These are phyloP conservation scores for Silene coronaria DNA, from an alignment of 179 eudicot genomes.

Conservation along the genomic window DNA sequence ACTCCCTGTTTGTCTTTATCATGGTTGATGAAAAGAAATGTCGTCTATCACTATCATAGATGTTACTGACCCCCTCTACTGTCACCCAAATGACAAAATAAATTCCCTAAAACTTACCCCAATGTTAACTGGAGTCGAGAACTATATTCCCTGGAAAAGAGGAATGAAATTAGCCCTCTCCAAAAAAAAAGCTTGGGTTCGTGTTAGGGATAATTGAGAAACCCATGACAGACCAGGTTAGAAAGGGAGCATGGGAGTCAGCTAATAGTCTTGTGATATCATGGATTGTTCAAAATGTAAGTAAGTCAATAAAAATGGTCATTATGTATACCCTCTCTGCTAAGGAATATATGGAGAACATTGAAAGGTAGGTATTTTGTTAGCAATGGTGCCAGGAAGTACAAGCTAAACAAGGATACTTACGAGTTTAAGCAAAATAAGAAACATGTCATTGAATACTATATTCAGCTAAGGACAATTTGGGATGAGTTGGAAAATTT, in stretches of 20 bases:
- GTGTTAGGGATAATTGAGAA: not conserved
- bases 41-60: too few relatives aligned
- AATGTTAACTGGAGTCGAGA: too few relatives aligned
- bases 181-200: not conserved
- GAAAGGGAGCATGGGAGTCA: not conserved
- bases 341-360: not conserved
- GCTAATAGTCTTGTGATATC: not conserved
- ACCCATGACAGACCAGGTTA: not conserved
- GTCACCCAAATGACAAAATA: too few relatives aligned
- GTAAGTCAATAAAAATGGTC: not conserved
- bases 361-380: not conserved
- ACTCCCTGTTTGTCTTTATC: too few relatives aligned
- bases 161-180: too few relatives aligned
- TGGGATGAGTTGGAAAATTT: not conserved
- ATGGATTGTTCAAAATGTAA: not conserved
- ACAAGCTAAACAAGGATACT: not conserved
- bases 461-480: too few relatives aligned
- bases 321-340: not conserved
- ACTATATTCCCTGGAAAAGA: too few relatives aligned
- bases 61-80: too few relatives aligned
- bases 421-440: not conserved
- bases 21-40: too few relatives aligned
- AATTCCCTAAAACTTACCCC: too few relatives aligned
- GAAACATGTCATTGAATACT: too few relatives aligned
- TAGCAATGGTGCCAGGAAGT: too few relatives aligned